These are phyloP conservation scores for Grigorovia transvaalensis DNA, from an alignment of 805 yeast genomes.

Conservation along the genomic window DNA sequence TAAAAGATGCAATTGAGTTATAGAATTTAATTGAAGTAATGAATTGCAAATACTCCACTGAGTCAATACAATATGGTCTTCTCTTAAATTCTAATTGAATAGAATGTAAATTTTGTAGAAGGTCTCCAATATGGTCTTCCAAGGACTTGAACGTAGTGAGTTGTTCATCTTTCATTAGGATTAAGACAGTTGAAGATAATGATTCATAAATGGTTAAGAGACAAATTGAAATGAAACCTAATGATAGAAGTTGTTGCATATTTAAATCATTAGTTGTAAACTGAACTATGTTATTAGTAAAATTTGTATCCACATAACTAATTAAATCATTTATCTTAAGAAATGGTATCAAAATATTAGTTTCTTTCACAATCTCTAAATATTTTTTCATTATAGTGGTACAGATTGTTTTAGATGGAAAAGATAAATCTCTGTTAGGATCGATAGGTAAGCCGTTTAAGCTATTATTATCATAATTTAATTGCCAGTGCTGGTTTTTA, in stretches of 20 bases:
- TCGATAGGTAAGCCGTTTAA: not conserved
- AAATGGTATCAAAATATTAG: slow-evolving; percentile 17
- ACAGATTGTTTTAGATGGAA: slow-evolving; percentile 14
- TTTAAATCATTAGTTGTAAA: slow-evolving; percentile 12
- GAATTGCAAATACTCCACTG: slow-evolving; percentile 15
- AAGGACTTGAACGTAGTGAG: slow-evolving; percentile 11
- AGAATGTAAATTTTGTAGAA: slow-evolving; percentile 11
- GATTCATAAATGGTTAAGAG: slow-evolving; percentile 20
- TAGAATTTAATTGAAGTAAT: slow-evolving; percentile 17
- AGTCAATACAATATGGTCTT: slow-evolving; percentile 8
- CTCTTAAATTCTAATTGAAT: slow-evolving; percentile 15
- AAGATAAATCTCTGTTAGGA: slow-evolving; percentile 6
- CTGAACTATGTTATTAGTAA: slow-evolving; percentile 8
- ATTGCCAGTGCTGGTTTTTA: not conserved
- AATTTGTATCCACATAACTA: slow-evolving; percentile 13
- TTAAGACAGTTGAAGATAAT: slow-evolving; percentile 20
- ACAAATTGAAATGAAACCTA: slow-evolving; percentile 16
- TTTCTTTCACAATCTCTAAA: slow-evolving; percentile 12
- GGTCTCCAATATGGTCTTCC: slow-evolving; percentile 6
- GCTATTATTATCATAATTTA: not conserved
- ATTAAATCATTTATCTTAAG: slow-evolving; percentile 17
- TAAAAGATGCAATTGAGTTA: slow-evolving; percentile 8
- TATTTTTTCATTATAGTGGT: slow-evolving; percentile 16
- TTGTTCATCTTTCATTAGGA: slow-evolving; percentile 20
- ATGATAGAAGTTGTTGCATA: slow-evolving; percentile 13